A percentile compares a stretch with the other conserved stretches of the same genome.
These are phyloP conservation scores for Tetrapisispora namnaoensis DNA, from an alignment of 805 yeast genomes.

Conservation along the genomic window DNA sequence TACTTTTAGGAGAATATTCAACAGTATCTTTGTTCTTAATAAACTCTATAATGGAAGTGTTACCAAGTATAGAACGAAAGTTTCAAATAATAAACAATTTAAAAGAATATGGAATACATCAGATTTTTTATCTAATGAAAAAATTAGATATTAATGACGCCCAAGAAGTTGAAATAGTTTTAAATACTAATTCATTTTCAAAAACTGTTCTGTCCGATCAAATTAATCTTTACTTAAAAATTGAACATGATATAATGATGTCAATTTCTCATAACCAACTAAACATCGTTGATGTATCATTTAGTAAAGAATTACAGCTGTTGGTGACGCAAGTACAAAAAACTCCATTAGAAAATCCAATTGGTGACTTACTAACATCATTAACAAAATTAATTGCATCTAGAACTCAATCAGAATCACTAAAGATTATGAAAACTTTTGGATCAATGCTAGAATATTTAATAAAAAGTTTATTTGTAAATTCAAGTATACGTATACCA, in stretches of 20 bases:
- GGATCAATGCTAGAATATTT: constrained; percentile 56
- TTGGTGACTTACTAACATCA: constrained; percentile 43
- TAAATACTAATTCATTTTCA: not conserved
- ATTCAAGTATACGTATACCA: constrained; percentile 14
- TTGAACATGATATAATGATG: constrained; percentile 30
- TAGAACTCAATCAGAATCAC: constrained; percentile 39
- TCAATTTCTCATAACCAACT: constrained; percentile 29
- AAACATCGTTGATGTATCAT: constrained; percentile 14
- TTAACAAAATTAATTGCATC: constrained; percentile 45
- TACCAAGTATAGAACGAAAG: constrained; percentile 28
- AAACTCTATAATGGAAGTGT: constrained; percentile 48
- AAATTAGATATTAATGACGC: constrained; percentile 40
- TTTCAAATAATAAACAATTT: constrained; percentile 52
- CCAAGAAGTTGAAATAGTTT: not conserved
- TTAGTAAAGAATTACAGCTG: constrained; percentile 15
- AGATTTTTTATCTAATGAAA: constrained; percentile 43
- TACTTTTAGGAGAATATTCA: constrained; percentile 3
- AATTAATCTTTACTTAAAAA: constrained; percentile 41
- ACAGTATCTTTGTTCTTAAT: constrained; percentile 36
- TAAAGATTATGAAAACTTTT: constrained; percentile 35
- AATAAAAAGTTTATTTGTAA: constrained; percentile 48
- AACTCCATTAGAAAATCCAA: constrained; percentile 61
- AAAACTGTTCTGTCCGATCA: constrained; percentile 45
- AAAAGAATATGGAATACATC: constrained; percentile 45
- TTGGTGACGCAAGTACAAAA: constrained; percentile 28